Base-by-base conservation (phyloP, 805 yeast genomes). In the Cyberlindnera mississippiensis region DNA sequence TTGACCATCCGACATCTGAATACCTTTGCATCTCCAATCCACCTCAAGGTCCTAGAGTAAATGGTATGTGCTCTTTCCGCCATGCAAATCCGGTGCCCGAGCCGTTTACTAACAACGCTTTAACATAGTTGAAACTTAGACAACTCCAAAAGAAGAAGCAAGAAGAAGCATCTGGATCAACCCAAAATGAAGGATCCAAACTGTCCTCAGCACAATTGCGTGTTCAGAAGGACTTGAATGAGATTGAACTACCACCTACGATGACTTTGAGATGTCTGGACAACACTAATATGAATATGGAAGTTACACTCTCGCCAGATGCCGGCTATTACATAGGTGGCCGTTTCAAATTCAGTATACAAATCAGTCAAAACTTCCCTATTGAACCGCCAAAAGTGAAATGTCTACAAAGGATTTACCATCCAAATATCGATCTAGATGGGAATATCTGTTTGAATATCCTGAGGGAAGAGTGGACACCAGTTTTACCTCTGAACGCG, bases 401-500 rank as follows among this genome's bases (percentile, higher is more conserved):
- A 51, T 84, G 95, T 53, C 40, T 69, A 24, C 75, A 80, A 40
- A 80, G 73, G 56, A 85, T 91, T 5, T 91, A 85, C 64, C 99
- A 91, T 60, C 99, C 99, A 11, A 91, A 91, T 57, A 91, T 91
- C 50, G 96, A 91, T 60, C 59, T 78, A 16, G 83, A 85, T 33
- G 98, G 98, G 0, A 91, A 89, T 57, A 85, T 91, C 6, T 91
- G 99, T 59, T 71, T 91, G 46, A 91, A 91, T 59, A 90, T 91
- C 28, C 69, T 91, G 45, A 70, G 98, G 52, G 96, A 90, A 60
- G 98, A 91, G 61, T 91, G 99, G 99, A 80, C 89, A 22, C 98
- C 99, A 0, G 96, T 89, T 0, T 69, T 91, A 51, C 85, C 84
- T 44, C 66, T 91, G 56, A 87, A 85, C 58, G 73, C 90, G 5